Base-by-base conservation (phyloP, 345 rosid species). In the Populus deltoides region DNA sequence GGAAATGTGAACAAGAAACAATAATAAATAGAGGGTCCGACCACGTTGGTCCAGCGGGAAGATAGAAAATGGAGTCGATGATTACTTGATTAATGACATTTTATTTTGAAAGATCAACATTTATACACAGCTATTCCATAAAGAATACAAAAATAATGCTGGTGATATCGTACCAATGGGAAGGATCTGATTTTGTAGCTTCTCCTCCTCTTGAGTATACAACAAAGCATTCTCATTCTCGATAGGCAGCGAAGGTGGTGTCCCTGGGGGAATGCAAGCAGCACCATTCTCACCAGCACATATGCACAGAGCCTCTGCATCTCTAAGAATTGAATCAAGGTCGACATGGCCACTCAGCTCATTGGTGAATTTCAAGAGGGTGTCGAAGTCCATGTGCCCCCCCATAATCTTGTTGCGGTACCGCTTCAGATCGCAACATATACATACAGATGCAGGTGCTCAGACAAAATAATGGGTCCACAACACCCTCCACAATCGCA, bases 251-350 rank as follows among this genome's bases (percentile, higher is more conserved):
- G 97, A 91, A 66, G 98, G 97, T 8, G 97, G 97, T 24, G 98
- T 92, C 72, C 97, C 98, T 12, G 97, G 98, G 11, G 98, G 99
- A 77, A 92, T 91, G 88, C 83, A 80, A 71, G 99, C 97, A 45
- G 93, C 91, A 57, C 99, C 99, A 45, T 90, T 87, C 79, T 97
- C 98, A 29, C 98, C 99, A 5, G 98, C 98, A 84, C 91, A 90
- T 57, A 92, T 86, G 86, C 98, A 97, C 79, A 96, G 83, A 63
- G 93, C 99, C 88, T 97, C 99, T 0, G 98, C 97, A 63, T 94
- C 99, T 87, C 93, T 94, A 51, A 90, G 82, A 75, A 86, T 76
- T 13, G 89, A 79, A 68, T 94, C 92, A 22, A 92, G 90, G 73
- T 97, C 93, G 39, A 97, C 89, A 49, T 72, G 90, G 69, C 98